Base-by-base conservation (phyloP, 768 basidiomycete species). In the Leccinum longicurvipes region DNA sequence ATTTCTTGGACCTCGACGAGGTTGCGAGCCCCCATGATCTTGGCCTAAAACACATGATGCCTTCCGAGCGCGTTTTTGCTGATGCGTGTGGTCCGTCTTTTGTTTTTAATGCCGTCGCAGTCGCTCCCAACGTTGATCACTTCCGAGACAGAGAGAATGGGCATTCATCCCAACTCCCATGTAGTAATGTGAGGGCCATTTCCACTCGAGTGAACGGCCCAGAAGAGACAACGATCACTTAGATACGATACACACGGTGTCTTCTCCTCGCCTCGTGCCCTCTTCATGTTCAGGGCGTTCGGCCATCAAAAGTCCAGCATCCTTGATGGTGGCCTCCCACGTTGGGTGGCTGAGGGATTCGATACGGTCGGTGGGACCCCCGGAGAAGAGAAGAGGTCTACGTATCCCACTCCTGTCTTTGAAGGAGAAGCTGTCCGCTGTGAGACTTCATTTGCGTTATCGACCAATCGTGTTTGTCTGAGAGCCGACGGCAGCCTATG, bases 41-140 rank as follows among this genome's bases (percentile, higher is more conserved):
- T 4, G 90, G 89, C 12, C 76, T 98, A 23, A 89, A 89, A 65
- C 96, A 98, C 73, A 98, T 98, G 94, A 85, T 98, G 80, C 97
- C 97, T 17, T 72, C 77, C 31, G 76, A 73, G 32, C 77, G 81
- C 44, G 74, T 76, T 34, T 98, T 98, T 70, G 85, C 87, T 24
- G 77, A 81, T 54, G 86, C 90, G 9, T 93, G 90, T 66, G 85
- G 93, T 95, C 75, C 59, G 87, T 66, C 23, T 52, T 48, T 58
- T 47, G 5, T 55, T 15, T 56, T 15, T 45, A 51, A 44, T 46
- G 59, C 29, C 23, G 14, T 44, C 50, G 47, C 27, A 27, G 17
- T 44, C 47, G 46, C 47, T 42, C 56, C 46, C 56, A 39, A 50
- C 53, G 19, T 23, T 56, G 52, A 60, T 53, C 56, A 25, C 21